Evolutionary conservation across 1,284 basidiomycete species (phyloP), one percentile per base, ranked within the genome.

Genomic region (Heterobasidion occidentale): DNA sequence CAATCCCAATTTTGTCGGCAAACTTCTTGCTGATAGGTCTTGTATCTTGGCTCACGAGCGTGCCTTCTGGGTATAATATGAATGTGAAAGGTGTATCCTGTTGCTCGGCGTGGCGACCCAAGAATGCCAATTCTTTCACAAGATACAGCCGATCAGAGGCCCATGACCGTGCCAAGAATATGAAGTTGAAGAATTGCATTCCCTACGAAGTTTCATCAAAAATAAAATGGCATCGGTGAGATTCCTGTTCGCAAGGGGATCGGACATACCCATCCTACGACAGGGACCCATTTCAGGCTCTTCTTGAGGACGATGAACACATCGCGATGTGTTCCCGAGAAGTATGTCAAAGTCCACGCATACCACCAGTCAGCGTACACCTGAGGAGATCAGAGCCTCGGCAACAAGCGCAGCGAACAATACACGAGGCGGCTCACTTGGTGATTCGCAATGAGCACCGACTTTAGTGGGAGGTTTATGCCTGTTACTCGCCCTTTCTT

Each of bases 311-410:
- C 86, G 64, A 98, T 98, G 65, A 86, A 88, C 34, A 98, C 78
- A 57, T 92, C 82, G 57, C 77, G 76, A 68, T 90, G 84, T 9
- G 82, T 79, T 36, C 83, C 80, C 61, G 86, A 79, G 65, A 90
- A 91, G 66, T 92, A 93, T 1, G 84, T 80, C 51, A 95, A 70
- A 63, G 86, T 87, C 94, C 94, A 97, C 38, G 90, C 80, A 65
- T 94, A 96, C 83, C 90, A 92, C 90, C 90, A 92, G 73, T 97
- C 94, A 5, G 85, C 81, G 68, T 97, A 95, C 27, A 91, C 79
- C 89, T 96, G 63, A 46, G 14, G 42, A 35, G 17, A 44, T 33
- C 11, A 48, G 11, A 17, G 9, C 27, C 19, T 48, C n/a, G 19
- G 46, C 9, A n/a, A 54, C 58, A 47, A 53, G 49, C 19, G 36